Conservation (phyloP, 306 rosid species). For the Prunus persica region Prunus_persica_NCBIv2 NC_034016.1:18797501-18798000, state of each 20-base stretch:
- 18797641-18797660: background rate
- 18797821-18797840: background rate
- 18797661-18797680: background rate
- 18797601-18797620: background rate
- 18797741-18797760: background rate
- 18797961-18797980: background rate
- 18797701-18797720: background rate
- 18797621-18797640: background rate
- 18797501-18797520: background rate
- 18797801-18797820: background rate
- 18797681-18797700: background rate
- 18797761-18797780: background rate
- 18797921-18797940: background rate
- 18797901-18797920: background rate
- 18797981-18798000: background rate
- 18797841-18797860: background rate
- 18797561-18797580: background rate
- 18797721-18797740: background rate
- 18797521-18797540: background rate
- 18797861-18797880: background rate
- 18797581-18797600: background rate
- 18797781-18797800: background rate
- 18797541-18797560: background rate
- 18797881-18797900: conserved; percentile 1
- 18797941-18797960: background rate